A percentile compares a stretch with the other conserved stretches of the same genome.
Conservation (phyloP, 1,284 basidiomycete species). For the Schizopora paradoxa region DNA sequence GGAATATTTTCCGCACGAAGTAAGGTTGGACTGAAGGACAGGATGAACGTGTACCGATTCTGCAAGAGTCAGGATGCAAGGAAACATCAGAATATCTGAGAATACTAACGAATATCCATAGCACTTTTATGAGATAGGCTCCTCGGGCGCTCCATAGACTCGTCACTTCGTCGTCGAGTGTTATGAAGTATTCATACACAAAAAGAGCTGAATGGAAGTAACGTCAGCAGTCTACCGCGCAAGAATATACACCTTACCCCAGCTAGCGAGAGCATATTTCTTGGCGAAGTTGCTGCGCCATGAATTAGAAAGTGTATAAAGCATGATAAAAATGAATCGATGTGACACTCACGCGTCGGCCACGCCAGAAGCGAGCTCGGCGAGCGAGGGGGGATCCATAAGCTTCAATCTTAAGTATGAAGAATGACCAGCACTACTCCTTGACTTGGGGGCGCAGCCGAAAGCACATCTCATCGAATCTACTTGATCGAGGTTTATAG, state of each 20-base stretch:
- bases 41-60: conserved; percentile 11
- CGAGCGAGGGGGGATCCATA: no score
- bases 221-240: neutral
- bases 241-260: neutral
- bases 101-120: conserved; percentile 15
- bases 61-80: no score
- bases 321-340: no score
- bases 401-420: no score
- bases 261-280: conserved; percentile 9
- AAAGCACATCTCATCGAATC: no score
- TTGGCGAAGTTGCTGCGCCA: conserved; percentile 6
- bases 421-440: no score
- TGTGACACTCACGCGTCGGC: no score
- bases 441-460: no score
- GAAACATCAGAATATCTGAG: no score
- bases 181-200: conserved; percentile 15
- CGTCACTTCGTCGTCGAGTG: conserved; percentile 12
- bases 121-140: conserved; percentile 6
- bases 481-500: no score
- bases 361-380: no score
- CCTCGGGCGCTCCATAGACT: conserved; percentile 11
- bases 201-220: conserved; percentile 4
- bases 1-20: conserved; percentile 1
- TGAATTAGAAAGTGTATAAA: no score
- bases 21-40: conserved; percentile 10